Evolutionary conservation across 2,329 filamentous ascomycete genomes (phyloP).

Genomic region (Xylogone sp.): DNA sequence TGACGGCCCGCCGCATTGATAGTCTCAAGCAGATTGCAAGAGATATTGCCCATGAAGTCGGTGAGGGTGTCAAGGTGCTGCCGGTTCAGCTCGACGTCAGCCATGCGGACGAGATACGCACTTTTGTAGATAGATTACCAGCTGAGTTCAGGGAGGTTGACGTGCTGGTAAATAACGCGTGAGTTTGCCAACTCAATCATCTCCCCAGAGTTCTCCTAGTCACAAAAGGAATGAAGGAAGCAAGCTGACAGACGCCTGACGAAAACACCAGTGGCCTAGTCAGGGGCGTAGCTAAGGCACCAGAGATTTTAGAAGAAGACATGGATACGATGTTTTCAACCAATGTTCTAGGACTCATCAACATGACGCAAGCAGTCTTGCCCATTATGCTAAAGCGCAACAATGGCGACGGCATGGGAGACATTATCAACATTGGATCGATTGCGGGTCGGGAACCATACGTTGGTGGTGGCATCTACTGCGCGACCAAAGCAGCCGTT

Average conservation of each 20-base stretch:
- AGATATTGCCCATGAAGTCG: slow-evolving; percentile 71
- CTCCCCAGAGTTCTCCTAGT: not conserved
- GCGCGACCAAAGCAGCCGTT: slow-evolving; percentile 83
- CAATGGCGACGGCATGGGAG: slow-evolving; percentile 67
- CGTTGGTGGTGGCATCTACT: slow-evolving; percentile 81
- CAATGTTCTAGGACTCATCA: slow-evolving; percentile 88
- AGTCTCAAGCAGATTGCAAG: slow-evolving; percentile 67
- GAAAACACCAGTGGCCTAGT: slow-evolving; percentile 65
- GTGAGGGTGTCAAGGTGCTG: slow-evolving; percentile 72
- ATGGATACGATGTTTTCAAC: slow-evolving; percentile 82
- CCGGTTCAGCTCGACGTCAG: slow-evolving; percentile 81
- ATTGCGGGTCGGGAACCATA: slow-evolving; percentile 86
- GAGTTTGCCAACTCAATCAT: slow-evolving; percentile 32
- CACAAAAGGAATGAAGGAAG: not conserved
- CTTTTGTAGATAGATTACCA: slow-evolving; percentile 68
- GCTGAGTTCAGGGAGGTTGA: slow-evolving; percentile 78
- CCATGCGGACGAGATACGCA: slow-evolving; percentile 65
- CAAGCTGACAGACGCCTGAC: not conserved
- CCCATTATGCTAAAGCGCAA: slow-evolving; percentile 66
- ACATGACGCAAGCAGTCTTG: slow-evolving; percentile 87
- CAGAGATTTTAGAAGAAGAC: slow-evolving; percentile 74
- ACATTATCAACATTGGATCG: slow-evolving; percentile 89
- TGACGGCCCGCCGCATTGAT: slow-evolving; percentile 80
- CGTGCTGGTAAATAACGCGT: slow-evolving; percentile 92
- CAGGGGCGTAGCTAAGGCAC: slow-evolving; percentile 78